Percentiles rank a stretch among this genome's conserved stretches.
These are phyloP conservation scores for Dothiorella sarmentorum DNA, from an alignment of 2,329 filamentous ascomycete species.

Conservation along the genomic window DNA sequence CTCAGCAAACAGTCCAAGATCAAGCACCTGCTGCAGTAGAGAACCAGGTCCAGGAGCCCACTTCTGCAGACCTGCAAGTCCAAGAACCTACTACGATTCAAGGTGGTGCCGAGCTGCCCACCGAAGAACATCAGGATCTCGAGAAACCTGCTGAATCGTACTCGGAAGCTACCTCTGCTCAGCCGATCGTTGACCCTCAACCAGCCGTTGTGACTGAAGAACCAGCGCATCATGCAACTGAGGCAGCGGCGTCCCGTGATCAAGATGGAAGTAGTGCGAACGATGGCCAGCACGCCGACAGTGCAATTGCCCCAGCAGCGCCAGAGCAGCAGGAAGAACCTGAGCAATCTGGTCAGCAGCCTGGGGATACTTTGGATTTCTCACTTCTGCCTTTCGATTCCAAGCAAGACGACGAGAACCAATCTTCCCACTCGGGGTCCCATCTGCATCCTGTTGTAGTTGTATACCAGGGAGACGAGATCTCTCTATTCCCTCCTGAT, in stretches of 20 bases:
- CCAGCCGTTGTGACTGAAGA: background rate
- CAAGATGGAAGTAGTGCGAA: background rate
- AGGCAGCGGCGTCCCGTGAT: background rate
- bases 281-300: background rate
- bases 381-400: constrained; percentile 7
- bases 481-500: constrained; percentile 57
- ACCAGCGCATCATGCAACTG: background rate
- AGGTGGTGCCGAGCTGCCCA: background rate
- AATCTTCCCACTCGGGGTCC: background rate
- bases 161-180: background rate
- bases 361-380: background rate
- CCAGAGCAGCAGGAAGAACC: background rate
- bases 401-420: background rate
- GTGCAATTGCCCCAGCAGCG: background rate
- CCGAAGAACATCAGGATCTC: background rate
- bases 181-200: background rate
- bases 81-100: background rate
- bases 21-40: background rate
- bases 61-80: background rate
- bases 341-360: background rate
- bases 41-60: background rate
- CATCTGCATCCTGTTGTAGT: constrained; percentile 31
- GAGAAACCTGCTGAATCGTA: background rate
- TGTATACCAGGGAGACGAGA: constrained; percentile 54
- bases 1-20: background rate